phyloP scores from a whole-genome alignment of 495 filamentous ascomycete species.

The Aspergillus ostianus region DNA sequence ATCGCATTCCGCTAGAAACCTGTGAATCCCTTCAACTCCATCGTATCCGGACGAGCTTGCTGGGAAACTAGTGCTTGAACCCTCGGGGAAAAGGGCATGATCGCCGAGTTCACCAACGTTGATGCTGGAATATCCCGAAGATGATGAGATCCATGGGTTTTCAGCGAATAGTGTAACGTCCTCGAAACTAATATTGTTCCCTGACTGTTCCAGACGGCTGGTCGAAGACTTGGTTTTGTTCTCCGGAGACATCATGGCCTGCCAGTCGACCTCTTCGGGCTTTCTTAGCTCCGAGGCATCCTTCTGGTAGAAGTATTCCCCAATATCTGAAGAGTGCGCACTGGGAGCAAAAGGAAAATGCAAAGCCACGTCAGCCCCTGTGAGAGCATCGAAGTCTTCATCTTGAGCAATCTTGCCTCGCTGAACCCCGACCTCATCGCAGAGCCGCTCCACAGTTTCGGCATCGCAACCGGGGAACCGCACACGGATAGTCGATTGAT shows the following conservation, averaged over 20 bases:
- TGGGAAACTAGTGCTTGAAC: constrained; percentile 33
- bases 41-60: constrained; percentile 61
- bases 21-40: constrained; percentile 80
- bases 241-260: constrained; percentile 54
- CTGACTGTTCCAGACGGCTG: constrained; percentile 22
- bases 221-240: constrained; percentile 23
- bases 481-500: constrained; percentile 64
- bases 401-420: constrained; percentile 80
- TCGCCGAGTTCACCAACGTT: constrained; percentile 54
- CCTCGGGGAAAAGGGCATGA: constrained; percentile 38
- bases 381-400: constrained; percentile 60
- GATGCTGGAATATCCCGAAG: constrained; percentile 52
- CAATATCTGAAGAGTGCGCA: constrained; percentile 31
- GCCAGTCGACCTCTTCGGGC: constrained; percentile 50
- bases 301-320: constrained; percentile 35
- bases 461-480: constrained; percentile 90
- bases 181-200: constrained; percentile 44
- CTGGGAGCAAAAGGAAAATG: constrained; percentile 84
- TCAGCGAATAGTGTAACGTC: constrained; percentile 43
- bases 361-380: constrained; percentile 69
- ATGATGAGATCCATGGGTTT: constrained; percentile 50
- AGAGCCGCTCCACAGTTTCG: constrained; percentile 77
- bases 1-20: constrained; percentile 86
- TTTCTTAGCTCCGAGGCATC: constrained; percentile 23
- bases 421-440: constrained; percentile 78